Base-by-base conservation (phyloP, 139 green algal species). In the Micractinium sp. region DNA sequence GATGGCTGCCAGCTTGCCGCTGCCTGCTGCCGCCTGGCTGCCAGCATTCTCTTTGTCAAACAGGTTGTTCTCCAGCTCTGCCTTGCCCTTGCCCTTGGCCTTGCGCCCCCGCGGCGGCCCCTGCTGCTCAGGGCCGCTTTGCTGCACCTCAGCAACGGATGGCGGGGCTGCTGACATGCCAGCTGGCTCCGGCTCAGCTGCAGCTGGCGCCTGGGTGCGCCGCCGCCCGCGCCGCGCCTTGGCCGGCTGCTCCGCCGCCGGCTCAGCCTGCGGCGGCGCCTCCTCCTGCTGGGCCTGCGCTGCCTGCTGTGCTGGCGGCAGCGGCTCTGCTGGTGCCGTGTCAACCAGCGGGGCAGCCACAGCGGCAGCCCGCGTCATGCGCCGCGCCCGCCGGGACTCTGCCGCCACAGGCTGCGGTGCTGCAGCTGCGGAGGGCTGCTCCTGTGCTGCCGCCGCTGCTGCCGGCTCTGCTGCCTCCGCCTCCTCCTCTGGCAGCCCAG, bases 301-400 rank as follows among this genome's bases (percentile, higher is more conserved):
- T 73, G 25, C 53, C 60, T 15, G 5, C 60, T 76, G 41, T 60
- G 82, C 82, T 56, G n/a, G 29, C 9, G 12, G 75, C 29, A 63
- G 41, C 77, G 35, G 4, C 35, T 39, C 77, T 35, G 77, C 77
- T 61, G 77, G 47, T 19, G 31, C 53, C 2, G 31, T n/a, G 15
- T 5, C 56, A 66, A 74, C 13, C 81, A 75, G 18, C 16, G 31
- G 78, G 20, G 56, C 53, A 73, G 80, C 80, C 13, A 66, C 82
- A 27, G 66, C 36, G 35, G 56, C 82, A 23, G 79, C 60, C 12
- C 85, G 85, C 12, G 85, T 88, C 85, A 88, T 74, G 71, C 85
- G 85, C 31, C 85, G 74, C 9, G n/a, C 35, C n/a, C 41, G 41
- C 31, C 85, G 19, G 0, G 85, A 82, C 71, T 88, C 85, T 12